Evolutionary conservation across 108 stramenopile species (phyloP).

Genomic region (Skeletonema potamos): DNA sequence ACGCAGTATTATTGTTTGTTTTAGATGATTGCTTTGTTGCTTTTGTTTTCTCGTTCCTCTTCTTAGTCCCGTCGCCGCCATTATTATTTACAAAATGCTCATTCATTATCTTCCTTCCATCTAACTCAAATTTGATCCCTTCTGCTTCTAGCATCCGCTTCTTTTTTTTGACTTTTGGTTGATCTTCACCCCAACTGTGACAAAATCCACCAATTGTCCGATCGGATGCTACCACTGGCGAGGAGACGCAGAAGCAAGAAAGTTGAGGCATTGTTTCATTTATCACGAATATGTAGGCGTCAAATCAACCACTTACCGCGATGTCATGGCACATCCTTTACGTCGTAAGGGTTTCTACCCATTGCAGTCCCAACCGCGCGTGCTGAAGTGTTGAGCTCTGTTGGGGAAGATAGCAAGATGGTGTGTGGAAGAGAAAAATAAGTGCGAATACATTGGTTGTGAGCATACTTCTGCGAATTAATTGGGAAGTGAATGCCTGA

Average conservation of each 20-base stretch:
- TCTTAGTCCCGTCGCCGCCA: background rate
- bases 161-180: constrained; percentile 24
- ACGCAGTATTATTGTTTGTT: background rate
- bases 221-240: constrained; percentile 52
- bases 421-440: background rate
- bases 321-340: constrained; percentile 41
- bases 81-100: constrained; percentile 20
- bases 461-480: too few species aligned
- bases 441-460: background rate
- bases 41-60: background rate
- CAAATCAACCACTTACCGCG: background rate
- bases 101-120: constrained; percentile 21
- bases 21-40: background rate
- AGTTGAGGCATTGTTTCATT: background rate
- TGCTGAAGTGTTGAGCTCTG: constrained; percentile 35
- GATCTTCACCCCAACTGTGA: constrained; percentile 29
- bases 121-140: constrained; percentile 31
- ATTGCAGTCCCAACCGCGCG: constrained; percentile 44
- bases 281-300: background rate
- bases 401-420: background rate
- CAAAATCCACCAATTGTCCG: constrained; percentile 40
- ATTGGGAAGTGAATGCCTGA: too few species aligned
- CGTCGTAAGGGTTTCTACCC: constrained; percentile 30
- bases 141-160: constrained; percentile 37
- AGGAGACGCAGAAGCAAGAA: background rate